Evolutionary conservation across 169 alveolate genomes (phyloP).

Genomic region (Eimeria sp.): DNA sequence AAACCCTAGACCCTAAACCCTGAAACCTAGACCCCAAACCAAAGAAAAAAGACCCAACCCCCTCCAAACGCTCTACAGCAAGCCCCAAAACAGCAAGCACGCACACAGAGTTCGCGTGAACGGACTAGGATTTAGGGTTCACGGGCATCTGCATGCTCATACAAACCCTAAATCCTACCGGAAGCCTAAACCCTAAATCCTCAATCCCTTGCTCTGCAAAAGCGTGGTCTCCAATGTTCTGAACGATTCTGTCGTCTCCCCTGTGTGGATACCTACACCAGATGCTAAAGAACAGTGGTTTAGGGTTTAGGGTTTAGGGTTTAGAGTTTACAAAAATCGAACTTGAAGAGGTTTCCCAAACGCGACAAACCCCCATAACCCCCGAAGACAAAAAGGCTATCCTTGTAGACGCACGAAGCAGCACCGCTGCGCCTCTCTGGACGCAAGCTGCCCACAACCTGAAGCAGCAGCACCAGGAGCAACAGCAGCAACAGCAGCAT

Average conservation of each 20-base stretch:
- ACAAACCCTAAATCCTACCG: conserved; percentile 4
- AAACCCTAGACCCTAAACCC: conserved; percentile 42
- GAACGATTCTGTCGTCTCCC: too few relatives aligned
- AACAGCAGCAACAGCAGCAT: conserved; percentile 20
- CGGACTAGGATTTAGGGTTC: too few relatives aligned
- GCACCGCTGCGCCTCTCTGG: conserved; percentile 62
- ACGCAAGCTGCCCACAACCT: conserved; percentile 27
- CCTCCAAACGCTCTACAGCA: too few relatives aligned
- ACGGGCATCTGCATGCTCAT: too few relatives aligned
- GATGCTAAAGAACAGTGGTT: too few relatives aligned
- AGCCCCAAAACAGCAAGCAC: too few relatives aligned
- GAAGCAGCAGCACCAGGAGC: conserved; percentile 48
- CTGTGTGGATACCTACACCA: too few relatives aligned
- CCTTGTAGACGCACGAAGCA: conserved; percentile 73
- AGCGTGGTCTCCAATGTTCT: too few relatives aligned
- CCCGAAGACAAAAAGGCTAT: conserved; percentile 89
- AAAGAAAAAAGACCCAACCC: too few relatives aligned
- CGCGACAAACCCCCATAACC: conserved; percentile 91
- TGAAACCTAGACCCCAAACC: neutral
- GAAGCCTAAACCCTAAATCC: neutral
- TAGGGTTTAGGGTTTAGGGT: conserved; percentile 31
- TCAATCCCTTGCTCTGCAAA: too few relatives aligned
- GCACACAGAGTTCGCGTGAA: too few relatives aligned
- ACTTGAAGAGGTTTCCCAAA: conserved; percentile 89
- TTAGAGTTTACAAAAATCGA: conserved; percentile 81